Base-by-base conservation (phyloP, 306 rosid genomes). In the Rosa chinensis region DNA sequence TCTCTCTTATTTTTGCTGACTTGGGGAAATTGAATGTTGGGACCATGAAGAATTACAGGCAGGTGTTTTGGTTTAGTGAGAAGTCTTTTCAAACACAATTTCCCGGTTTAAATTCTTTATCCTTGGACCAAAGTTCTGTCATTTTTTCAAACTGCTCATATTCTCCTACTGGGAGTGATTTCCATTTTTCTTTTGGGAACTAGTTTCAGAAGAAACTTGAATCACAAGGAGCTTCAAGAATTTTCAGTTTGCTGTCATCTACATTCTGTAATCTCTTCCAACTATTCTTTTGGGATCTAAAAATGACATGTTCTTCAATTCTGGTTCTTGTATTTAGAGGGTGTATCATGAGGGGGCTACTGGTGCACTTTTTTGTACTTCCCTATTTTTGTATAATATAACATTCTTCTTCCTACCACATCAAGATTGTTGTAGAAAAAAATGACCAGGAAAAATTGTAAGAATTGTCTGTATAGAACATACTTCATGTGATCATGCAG, bases 401-500 rank as follows among this genome's bases (percentile, higher is more conserved):
- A 8, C 13, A 17, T 6, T 35, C 14, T 66, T 14, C 10, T 35
- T 10, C 12, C 25, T 37, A 66, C 45, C 71, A 66, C 43, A 66
- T 35, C 20, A 39, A 64, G n/a, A 53, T 52, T 63, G 43, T 68
- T 62, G 73, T 75, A 40, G 66, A 81, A 81, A 32, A 17, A 55
- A 75, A 23, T 49, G 40, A 76, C 32, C 14, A 32, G 2, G 56
- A 11, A 4, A 80, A 77, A 72, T 40, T 64, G 48, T 64, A 77
- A 82, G 64, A 77, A 32, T 37, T 73, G 86, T 55, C 74, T 70
- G 79, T 66, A 78, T 52, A 63, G 83, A 70, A 86, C 81, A 75
- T 91, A 95, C 99, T 91, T 95, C 91, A 95, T 89, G 84, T 95
- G 98, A 75, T 95, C 98, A 77, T 93, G 98, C 83, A 95, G 80